These are phyloP conservation scores for Ophiorrhiza pumila DNA, from an alignment of 257 asterid genomes.

Conservation along the genomic window DNA sequence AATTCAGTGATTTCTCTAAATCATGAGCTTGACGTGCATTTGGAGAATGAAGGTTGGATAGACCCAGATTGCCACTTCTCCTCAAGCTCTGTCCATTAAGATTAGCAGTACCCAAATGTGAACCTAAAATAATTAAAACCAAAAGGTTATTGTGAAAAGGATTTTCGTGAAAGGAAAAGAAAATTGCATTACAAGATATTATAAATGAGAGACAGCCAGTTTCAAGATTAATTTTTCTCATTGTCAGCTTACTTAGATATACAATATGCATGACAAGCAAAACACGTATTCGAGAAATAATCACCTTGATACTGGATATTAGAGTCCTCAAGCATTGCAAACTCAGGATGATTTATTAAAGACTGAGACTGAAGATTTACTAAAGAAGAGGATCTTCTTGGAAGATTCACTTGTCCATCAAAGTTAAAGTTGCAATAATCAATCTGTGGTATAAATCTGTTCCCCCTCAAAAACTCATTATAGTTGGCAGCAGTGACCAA, in stretches of 20 bases:
- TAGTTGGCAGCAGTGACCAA: constrained; percentile 30
- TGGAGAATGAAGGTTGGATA: constrained; percentile 36
- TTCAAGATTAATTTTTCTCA: neutral
- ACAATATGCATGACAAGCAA: neutral
- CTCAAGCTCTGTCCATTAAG: constrained; percentile 41
- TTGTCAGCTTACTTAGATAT: neutral
- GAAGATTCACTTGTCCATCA: constrained; percentile 41
- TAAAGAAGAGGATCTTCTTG: constrained; percentile 53
- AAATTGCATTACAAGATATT: neutral
- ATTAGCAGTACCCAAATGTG: constrained; percentile 34
- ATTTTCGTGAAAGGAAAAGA: neutral
- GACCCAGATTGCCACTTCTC: constrained; percentile 39
- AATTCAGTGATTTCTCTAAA: constrained; percentile 35
- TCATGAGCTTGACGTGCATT: constrained; percentile 45
- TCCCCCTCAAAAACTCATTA: constrained; percentile 35
- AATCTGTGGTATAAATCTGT: constrained; percentile 26
- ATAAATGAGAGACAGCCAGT: neutral
- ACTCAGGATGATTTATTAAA: constrained; percentile 36
- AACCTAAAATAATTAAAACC: constrained; percentile 35
- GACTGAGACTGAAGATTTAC: constrained; percentile 52
- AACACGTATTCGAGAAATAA: constrained; percentile 7
- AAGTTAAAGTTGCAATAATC: constrained; percentile 24
- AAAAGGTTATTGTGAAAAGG: neutral
- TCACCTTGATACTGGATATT: constrained; percentile 31
- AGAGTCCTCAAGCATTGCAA: constrained; percentile 35